Base-by-base conservation (phyloP, 345 rosid genomes). In the Conringia planisiliqua region DNA sequence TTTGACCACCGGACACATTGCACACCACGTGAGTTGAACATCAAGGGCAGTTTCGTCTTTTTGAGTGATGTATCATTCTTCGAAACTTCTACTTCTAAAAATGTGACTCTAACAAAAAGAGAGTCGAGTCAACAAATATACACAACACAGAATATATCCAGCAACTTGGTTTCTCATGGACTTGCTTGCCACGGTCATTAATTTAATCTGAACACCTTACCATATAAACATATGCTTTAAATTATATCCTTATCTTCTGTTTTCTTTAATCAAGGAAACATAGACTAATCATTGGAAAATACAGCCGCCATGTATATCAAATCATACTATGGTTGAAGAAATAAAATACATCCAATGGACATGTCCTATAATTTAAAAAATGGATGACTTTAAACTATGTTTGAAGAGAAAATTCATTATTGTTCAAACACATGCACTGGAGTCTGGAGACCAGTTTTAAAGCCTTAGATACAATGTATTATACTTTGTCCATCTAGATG, bases 91-190 rank as follows among this genome's bases (percentile, higher is more conserved):
- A 50, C 4, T 52, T 36, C 44, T 32, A 22, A 63, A 50, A 24
- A 52, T 62, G 61, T 70, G 71, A 62, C 70, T 26, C 29, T 24
- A 43, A 51, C 12, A 3, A 62, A 62, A 57, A 38, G 55, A 38
- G 29, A 42, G 10, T 4, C 48, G 10, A 40, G 80, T 77, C 77
- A 77, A 77, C 62, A 77, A 57, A 71, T 46, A 35, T 44, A 36
- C 48, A 69, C 69, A 16, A 29, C 62, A 20, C 13, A 40, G 12
- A 43, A 17, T 13, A 26, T 26, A 55, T 30, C 57, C 43, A 71
- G 38, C 67, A 71, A 71, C 76, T 70, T 77, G 71, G 60, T 70
- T 77, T 77, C 44, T 56, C 51, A 33, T 68, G 63, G 79, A 68
- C 63, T 68, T 69, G 40, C 62, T 48, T 74, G 38, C 68, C 40